phyloP scores from a whole-genome alignment of 78 protist species.

The Emiliania huxleyi region DNA sequence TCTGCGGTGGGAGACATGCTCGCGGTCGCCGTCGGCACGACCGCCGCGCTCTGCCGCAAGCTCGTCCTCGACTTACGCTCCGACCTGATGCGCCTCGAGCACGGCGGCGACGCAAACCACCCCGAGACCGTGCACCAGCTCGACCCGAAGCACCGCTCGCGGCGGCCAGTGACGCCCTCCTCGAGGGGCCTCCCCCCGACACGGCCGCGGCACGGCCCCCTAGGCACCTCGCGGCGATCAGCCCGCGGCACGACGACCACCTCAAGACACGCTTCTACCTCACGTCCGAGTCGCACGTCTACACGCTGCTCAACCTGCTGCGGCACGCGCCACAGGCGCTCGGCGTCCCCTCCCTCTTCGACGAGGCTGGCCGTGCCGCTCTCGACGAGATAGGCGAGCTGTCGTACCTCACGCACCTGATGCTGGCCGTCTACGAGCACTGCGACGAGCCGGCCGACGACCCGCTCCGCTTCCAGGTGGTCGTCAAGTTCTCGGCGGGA shows the following conservation, averaged over 20 bases:
- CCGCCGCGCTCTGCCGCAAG: constrained; percentile 12
- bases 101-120: neutral
- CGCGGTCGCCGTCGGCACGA: neutral
- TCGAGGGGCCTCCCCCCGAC: too few relatives aligned
- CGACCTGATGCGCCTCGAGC: neutral
- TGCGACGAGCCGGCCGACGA: neutral
- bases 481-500: neutral
- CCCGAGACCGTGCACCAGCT: constrained; percentile 42
- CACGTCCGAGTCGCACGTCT: constrained; percentile 73
- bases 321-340: neutral
- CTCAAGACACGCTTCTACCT: constrained; percentile 68
- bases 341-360: neutral
- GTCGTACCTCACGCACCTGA: neutral
- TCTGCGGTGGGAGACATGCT: neutral
- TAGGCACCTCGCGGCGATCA: neutral
- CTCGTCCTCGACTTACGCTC: neutral
- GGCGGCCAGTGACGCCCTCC: too few relatives aligned
- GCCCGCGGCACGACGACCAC: constrained; percentile 11
- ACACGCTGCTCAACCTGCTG: constrained; percentile 50
- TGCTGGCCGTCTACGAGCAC: neutral
- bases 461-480: neutral
- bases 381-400: neutral
- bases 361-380: neutral
- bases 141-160: neutral
- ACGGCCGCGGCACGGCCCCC: too few relatives aligned